Conservation (phyloP, 2,329 filamentous ascomycete species). For the Acephala macrosclerotiorum region DNA sequence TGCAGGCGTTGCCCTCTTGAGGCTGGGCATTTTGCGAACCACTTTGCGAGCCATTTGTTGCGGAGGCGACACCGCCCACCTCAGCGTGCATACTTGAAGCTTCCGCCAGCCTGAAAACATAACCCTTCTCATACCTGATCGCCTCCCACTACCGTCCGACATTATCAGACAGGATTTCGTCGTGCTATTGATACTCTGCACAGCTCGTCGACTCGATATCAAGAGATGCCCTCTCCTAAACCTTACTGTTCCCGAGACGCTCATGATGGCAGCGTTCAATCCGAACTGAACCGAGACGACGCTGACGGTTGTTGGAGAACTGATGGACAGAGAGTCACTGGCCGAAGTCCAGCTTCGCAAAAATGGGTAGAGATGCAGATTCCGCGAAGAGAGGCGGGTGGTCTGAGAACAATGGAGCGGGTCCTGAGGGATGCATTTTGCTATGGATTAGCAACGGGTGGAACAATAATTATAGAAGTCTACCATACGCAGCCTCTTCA, state of each 20-base stretch:
- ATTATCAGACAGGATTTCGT: background rate
- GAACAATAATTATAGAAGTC: background rate
- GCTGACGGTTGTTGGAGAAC: background rate
- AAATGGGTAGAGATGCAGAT: too few species aligned
- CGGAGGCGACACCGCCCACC: background rate
- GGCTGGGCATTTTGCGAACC: conserved; percentile 1
- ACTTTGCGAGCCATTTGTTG: background rate
- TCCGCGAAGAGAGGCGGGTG: background rate
- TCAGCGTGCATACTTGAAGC: background rate
- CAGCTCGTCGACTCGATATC: background rate
- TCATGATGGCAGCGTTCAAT: background rate
- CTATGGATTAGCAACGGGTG: background rate
- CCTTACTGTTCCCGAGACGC: background rate
- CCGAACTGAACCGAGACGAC: too few species aligned
- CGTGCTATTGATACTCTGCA: too few species aligned
- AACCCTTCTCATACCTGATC: background rate
- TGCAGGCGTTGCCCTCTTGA: background rate
- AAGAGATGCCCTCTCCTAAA: background rate
- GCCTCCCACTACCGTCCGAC: background rate
- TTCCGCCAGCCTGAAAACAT: background rate
- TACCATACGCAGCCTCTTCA: background rate
- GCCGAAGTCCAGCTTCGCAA: too few species aligned
- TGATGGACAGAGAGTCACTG: too few species aligned
- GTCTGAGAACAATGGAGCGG: background rate
- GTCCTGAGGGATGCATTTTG: background rate